Evolutionary conservation across 805 yeast genomes (phyloP).

Genomic region (Yueomyces sp.): DNA sequence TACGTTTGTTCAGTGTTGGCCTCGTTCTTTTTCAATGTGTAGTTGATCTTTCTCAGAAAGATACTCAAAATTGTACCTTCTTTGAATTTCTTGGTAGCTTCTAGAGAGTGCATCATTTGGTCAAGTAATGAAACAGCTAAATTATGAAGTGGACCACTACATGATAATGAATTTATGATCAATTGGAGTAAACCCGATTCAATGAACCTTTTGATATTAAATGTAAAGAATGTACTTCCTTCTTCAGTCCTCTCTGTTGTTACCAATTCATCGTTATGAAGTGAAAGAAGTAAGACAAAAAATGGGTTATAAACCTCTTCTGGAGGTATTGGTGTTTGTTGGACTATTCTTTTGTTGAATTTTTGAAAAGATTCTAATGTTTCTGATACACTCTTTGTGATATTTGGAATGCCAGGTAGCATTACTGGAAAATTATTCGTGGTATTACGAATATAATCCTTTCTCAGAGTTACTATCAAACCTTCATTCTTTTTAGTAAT

Average conservation of each 20-base stretch:
- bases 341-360: conserved; percentile 16
- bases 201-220: conserved; percentile 43
- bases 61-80: conserved; percentile 45
- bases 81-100: conserved; percentile 32
- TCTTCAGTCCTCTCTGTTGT: conserved; percentile 22
- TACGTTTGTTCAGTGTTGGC: conserved; percentile 7
- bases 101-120: conserved; percentile 32
- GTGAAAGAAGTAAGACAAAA: conserved; percentile 46
- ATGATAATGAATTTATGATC: conserved; percentile 32
- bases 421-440: conserved; percentile 25
- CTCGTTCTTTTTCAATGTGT: conserved; percentile 16
- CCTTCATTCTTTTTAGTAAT: conserved; percentile 34
- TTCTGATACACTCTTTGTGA: not conserved
- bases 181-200: conserved; percentile 41
- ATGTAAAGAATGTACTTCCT: conserved; percentile 15
- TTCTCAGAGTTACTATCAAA: conserved; percentile 38
- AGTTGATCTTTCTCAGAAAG: conserved; percentile 31
- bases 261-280: conserved; percentile 56
- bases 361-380: conserved; percentile 21
- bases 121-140: conserved; percentile 33
- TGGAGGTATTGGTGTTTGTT: conserved; percentile 2
- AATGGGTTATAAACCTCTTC: conserved; percentile 48
- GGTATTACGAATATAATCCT: conserved; percentile 36
- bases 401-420: conserved; percentile 19
- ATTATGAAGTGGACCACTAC: conserved; percentile 14